phyloP scores from a whole-genome alignment of 495 filamentous ascomycete species.

The Glonium stellatum region DNA sequence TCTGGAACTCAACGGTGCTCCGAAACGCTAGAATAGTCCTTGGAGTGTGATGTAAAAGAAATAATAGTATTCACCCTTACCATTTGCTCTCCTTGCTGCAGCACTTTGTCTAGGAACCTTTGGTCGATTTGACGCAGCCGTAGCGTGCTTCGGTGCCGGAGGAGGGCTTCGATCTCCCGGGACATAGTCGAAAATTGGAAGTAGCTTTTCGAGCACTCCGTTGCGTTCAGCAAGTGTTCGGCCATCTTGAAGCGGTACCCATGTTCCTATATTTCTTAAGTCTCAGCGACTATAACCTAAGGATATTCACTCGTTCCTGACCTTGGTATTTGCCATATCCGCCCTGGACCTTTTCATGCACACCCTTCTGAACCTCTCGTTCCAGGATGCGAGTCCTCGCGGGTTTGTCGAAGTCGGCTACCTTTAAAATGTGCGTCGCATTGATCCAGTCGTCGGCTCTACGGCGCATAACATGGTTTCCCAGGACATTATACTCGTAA shows the following conservation, averaged over 20 bases:
- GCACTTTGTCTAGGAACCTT: constrained; percentile 46
- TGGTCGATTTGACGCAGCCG: constrained; percentile 60
- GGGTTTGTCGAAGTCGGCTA: constrained; percentile 77
- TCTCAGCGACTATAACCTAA: constrained; percentile 7
- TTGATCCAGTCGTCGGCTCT: constrained; percentile 87
- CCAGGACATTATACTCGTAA: constrained; percentile 75
- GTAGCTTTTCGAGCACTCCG: constrained; percentile 70
- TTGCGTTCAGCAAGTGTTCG: constrained; percentile 77
- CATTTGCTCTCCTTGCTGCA: constrained; percentile 19
- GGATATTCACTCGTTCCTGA: constrained; percentile 29
- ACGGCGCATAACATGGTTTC: constrained; percentile 83
- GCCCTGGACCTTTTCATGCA: constrained; percentile 95
- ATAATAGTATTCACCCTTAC: constrained; percentile 2
- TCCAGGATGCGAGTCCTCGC: constrained; percentile 90
- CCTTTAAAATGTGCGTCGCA: constrained; percentile 92
- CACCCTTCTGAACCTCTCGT: constrained; percentile 90
- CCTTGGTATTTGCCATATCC: constrained; percentile 99
- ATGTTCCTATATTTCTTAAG: constrained; percentile 61
- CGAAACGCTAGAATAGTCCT: neutral
- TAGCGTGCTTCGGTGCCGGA: constrained; percentile 84
- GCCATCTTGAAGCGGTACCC: constrained; percentile 84
- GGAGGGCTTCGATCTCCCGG: constrained; percentile 82
- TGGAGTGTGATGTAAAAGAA: neutral
- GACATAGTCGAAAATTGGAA: constrained; percentile 81
- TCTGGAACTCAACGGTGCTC: constrained; percentile 3